Base-by-base conservation (phyloP, 345 rosid species). In the Gossypium mustelinum region DNA sequence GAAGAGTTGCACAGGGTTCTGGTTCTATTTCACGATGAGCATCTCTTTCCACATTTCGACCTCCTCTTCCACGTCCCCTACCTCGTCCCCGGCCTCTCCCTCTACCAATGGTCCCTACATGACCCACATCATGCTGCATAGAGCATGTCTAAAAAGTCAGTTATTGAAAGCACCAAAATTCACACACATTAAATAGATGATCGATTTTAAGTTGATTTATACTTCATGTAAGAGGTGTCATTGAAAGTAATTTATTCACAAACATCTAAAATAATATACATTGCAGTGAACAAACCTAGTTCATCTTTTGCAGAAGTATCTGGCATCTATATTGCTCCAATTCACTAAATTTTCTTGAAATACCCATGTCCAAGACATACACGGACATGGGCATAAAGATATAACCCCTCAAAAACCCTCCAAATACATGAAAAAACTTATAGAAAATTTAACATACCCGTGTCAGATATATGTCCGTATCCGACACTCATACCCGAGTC, bases 61-160 rank as follows among this genome's bases (percentile, higher is more conserved):
- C 83, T 76, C 91, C 87, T 73, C 98, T 85, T 55, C 98, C 94
- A 9, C 96, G 98, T 59, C 99, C 99, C 73, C 98, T 85, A 75
- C 98, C 98, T 67, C 99, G 85, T 41, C 99, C 99, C 39, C 99
- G 87, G 51, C 99, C 99, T 80, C 98, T 90, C 52, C 98, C 98
- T 79, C 94, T 85, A 80, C 94, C 94, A 64, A 97, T 87, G 73
- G 89, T 78, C 73, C 94, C 86, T 3, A 87, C 77, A 80, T 79
- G 92, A 73, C 87, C 84, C 67, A 68, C 80, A 75, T 93, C 98
- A 75, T 77, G 89, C 97, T 93, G 92, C 78, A 87, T 39, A 73
- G 27, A 79, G 24, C 51, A n/a, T 63, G 59, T 22, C 73, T 57
- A 65, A 41, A 55, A 65, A 4, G 50, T 47, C 44, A 3, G 24